phyloP scores from a whole-genome alignment of 2,329 filamentous ascomycete genomes.

The Teratosphaeria zuluensis region DNA sequence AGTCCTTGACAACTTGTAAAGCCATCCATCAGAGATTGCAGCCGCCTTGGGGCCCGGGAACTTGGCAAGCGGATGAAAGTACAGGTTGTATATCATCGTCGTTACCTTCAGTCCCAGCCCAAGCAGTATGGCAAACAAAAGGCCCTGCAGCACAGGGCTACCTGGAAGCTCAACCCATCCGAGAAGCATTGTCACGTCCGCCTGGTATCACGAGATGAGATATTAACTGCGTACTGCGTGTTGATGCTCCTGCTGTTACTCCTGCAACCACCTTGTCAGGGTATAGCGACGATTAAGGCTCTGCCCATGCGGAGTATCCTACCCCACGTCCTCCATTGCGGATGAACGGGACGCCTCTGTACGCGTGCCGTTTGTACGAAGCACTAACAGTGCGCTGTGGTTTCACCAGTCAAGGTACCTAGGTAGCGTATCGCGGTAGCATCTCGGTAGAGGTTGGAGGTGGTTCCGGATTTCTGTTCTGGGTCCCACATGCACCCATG shows the following conservation, averaged over 20 bases:
- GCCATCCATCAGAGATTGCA: not conserved
- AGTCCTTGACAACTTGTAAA: not conserved
- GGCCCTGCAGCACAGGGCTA: not conserved
- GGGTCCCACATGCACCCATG: too few species aligned
- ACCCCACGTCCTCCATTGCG: not conserved
- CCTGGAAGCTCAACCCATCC: not conserved
- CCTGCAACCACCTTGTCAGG: too few species aligned
- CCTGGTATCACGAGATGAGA: too few species aligned
- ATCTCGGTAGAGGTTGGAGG: not conserved
- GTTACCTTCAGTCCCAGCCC: not conserved
- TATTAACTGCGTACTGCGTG: too few species aligned
- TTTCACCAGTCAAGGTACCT: not conserved
- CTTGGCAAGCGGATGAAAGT: conserved; percentile 1
- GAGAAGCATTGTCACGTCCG: not conserved
- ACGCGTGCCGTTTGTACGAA: not conserved
- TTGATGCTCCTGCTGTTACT: too few species aligned
- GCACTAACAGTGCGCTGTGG: not conserved
- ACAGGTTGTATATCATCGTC: not conserved
- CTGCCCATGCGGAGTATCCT: too few species aligned
- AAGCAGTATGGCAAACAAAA: not conserved
- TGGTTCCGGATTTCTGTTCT: not conserved
- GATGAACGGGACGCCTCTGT: not conserved
- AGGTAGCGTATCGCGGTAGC: not conserved
- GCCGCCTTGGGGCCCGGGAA: conserved; percentile 12
- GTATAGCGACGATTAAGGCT: too few species aligned